Conservation (phyloP, 495 filamentous ascomycete species). For the Sphaerosporella brunnea region DNA sequence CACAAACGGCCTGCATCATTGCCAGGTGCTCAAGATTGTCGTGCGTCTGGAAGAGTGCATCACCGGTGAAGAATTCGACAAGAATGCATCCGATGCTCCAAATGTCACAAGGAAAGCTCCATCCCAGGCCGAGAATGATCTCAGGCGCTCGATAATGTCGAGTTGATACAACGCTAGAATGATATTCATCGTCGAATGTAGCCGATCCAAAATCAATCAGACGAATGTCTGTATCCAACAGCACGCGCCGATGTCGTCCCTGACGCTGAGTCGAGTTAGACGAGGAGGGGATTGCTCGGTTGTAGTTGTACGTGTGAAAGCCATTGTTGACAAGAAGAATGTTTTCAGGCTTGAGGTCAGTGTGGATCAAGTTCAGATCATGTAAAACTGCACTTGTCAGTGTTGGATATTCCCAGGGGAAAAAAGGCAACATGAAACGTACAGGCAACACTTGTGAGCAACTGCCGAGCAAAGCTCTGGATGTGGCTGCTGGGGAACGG, state of each 20-base stretch:
- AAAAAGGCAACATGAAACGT: constrained; percentile 29
- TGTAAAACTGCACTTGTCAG: constrained; percentile 62
- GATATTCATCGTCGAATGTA: constrained; percentile 96
- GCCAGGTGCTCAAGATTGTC: constrained; percentile 95
- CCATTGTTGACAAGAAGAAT: constrained; percentile 77
- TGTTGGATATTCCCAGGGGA: too few relatives aligned
- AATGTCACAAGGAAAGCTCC: constrained; percentile 95
- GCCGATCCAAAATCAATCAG: constrained; percentile 96
- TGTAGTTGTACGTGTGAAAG: constrained; percentile 96
- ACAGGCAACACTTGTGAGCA: constrained; percentile 98
- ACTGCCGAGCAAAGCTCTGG: constrained; percentile 83
- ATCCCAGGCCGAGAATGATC: constrained; percentile 90
- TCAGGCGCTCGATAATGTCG: constrained; percentile 92
- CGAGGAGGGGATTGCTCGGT: constrained; percentile 81
- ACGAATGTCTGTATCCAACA: constrained; percentile 89
- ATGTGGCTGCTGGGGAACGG: constrained; percentile 99
- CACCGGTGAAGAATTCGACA: constrained; percentile 97
- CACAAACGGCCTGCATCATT: constrained; percentile 96
- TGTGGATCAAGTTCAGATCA: constrained; percentile 94
- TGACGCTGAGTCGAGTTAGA: constrained; percentile 57
- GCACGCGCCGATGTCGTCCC: constrained; percentile 67
- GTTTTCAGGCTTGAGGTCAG: constrained; percentile 95
- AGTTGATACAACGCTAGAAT: constrained; percentile 91
- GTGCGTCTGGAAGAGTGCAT: constrained; percentile 93
- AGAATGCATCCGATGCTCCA: constrained; percentile 99